Evolutionary conservation across 2,329 filamentous ascomycete genomes (phyloP).

Genomic region (Sclerotiophoma versabilis): DNA sequence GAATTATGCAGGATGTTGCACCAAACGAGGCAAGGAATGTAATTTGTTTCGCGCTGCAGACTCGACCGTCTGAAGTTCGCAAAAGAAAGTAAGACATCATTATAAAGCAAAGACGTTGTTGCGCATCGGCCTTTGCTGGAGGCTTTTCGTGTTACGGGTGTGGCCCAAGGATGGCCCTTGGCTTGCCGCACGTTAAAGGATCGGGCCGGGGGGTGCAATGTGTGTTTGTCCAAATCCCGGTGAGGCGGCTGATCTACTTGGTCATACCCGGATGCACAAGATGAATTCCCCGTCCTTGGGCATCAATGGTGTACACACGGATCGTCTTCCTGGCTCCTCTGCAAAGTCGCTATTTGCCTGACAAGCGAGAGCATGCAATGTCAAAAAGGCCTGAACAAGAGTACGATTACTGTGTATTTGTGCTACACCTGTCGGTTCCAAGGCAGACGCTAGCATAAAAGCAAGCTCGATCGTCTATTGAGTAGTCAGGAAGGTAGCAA

Average conservation of each 20-base stretch:
- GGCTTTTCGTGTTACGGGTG: slow-evolving; percentile 4
- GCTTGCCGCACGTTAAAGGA: slow-evolving; percentile 18
- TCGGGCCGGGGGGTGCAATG: slow-evolving; percentile 16
- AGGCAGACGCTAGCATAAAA: slow-evolving; percentile 31
- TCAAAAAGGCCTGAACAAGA: slow-evolving; percentile 6
- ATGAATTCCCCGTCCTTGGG: slow-evolving; percentile 10
- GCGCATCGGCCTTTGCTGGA: background rate
- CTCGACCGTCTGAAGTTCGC: slow-evolving; percentile 1
- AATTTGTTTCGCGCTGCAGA: slow-evolving; percentile 13
- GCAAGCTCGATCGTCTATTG: slow-evolving; percentile 27
- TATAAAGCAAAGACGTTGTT: slow-evolving; percentile 16
- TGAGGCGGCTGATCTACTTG: slow-evolving; percentile 19
- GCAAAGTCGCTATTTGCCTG: background rate
- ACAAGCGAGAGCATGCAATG: slow-evolving; percentile 8
- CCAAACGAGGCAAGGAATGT: slow-evolving; percentile 14
- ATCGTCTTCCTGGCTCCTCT: background rate
- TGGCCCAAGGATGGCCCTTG: slow-evolving; percentile 14
- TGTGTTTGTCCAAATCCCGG: slow-evolving; percentile 7
- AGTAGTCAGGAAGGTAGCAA: slow-evolving; percentile 24
- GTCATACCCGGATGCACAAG: slow-evolving; percentile 5
- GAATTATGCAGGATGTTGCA: slow-evolving; percentile 15
- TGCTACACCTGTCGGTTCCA: slow-evolving; percentile 32
- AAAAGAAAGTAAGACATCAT: slow-evolving; percentile 15
- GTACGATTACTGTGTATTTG: slow-evolving; percentile 29
- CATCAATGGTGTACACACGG: background rate